These are phyloP conservation scores for Fusarium xyrophilum DNA, from an alignment of 2,329 filamentous ascomycete species.

Conservation along the genomic window DNA sequence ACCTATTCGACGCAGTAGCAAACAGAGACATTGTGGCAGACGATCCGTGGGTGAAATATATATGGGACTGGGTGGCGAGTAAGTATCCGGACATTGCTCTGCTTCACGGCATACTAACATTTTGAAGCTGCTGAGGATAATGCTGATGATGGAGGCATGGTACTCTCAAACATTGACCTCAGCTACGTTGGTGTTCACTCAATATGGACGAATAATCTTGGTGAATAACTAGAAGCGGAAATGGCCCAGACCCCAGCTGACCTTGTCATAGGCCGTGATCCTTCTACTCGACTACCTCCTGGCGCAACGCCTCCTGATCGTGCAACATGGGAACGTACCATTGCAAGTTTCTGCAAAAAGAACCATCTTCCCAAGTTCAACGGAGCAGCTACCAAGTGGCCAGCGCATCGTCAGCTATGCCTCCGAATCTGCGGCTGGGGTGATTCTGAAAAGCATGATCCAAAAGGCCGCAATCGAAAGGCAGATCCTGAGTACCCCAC, in stretches of 20 bases:
- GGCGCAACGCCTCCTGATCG: conserved; percentile 56
- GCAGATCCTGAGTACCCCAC: conserved; percentile 57
- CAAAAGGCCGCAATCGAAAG: conserved; percentile 53
- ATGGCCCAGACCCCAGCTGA: conserved; percentile 3
- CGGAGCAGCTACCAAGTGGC: conserved; percentile 67
- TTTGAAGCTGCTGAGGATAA: conserved; percentile 66
- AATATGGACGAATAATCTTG: conserved; percentile 75
- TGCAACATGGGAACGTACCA: conserved; percentile 65
- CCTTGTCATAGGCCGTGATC: conserved; percentile 53
- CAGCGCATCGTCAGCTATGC: conserved; percentile 76
- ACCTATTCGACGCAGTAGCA: conserved; percentile 67
- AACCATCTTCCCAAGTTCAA: conserved; percentile 68
- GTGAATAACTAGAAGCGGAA: conserved; percentile 48
- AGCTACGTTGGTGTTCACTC: conserved; percentile 77
- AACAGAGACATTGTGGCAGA: conserved; percentile 74
- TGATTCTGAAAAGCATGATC: conserved; percentile 58
- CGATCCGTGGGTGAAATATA: conserved; percentile 75
- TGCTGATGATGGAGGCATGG: conserved; percentile 73
- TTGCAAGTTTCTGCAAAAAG: conserved; percentile 69
- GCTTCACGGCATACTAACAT: background rate
- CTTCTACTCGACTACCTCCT: conserved; percentile 56
- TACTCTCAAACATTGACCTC: conserved; percentile 71
- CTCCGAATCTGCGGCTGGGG: conserved; percentile 79
- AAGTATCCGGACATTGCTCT: conserved; percentile 39
- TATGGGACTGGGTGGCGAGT: conserved; percentile 81